Conservation (phyloP, 305 asterid species). For the Rubia tinctorum region DNA sequence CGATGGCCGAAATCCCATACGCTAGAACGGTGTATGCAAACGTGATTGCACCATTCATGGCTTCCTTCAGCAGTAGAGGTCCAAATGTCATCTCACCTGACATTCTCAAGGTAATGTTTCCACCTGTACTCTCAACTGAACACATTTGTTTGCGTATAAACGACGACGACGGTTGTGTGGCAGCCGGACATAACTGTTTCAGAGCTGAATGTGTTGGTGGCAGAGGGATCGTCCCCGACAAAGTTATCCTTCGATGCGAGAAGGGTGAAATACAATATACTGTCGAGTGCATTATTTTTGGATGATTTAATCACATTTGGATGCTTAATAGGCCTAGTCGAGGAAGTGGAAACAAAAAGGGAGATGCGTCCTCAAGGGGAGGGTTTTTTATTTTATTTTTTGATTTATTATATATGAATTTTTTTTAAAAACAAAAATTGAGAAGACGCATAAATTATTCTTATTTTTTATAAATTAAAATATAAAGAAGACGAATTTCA, state of each 20-base stretch:
- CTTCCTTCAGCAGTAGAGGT: constrained; percentile 79
- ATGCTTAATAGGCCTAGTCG: too few species aligned
- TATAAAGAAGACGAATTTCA: too few species aligned
- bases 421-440: too few species aligned
- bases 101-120: constrained; percentile 65
- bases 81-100: constrained; percentile 64
- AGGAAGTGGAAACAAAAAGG: too few species aligned
- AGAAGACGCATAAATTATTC: too few species aligned
- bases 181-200: constrained; percentile 97
- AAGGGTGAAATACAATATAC: constrained; percentile 56
- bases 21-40: constrained; percentile 42
- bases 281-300: too few species aligned
- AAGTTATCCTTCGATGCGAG: constrained; percentile 45
- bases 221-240: constrained; percentile 74
- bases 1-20: constrained; percentile 45
- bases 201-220: constrained; percentile 80
- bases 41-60: constrained; percentile 84
- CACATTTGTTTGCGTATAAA: background rate
- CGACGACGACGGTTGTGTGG: background rate
- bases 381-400: too few species aligned
- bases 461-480: too few species aligned
- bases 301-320: too few species aligned
- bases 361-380: too few species aligned
- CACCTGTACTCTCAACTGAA: background rate
- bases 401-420: too few species aligned